Percentiles rank a stretch among this genome's conserved stretches.
Conservation (phyloP, 345 rosid species). For the Durio zibethinus region DNA sequence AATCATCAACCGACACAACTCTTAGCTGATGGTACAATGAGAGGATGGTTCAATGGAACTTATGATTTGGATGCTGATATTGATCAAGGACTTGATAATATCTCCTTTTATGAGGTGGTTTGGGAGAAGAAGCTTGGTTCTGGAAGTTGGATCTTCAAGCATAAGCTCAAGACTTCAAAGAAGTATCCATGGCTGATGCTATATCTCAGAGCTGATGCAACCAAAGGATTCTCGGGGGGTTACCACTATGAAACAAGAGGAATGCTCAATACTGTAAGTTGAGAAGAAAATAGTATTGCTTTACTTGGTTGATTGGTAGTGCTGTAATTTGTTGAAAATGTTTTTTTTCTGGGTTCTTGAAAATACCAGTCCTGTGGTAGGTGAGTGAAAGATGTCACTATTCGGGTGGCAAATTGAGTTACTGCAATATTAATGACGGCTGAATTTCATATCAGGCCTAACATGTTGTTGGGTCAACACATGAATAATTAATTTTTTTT, state of each 20-base stretch:
- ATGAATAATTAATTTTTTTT: background rate
- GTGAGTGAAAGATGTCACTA: too few species aligned
- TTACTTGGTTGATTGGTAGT: background rate
- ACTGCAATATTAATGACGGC: too few species aligned
- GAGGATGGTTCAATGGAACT: slow-evolving; percentile 74
- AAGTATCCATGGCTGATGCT: slow-evolving; percentile 93
- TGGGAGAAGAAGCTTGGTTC: slow-evolving; percentile 72
- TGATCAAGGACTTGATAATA: slow-evolving; percentile 19
- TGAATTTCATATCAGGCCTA: background rate
- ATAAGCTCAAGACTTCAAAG: slow-evolving; percentile 59
- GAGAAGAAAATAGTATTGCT: background rate
- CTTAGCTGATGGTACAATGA: slow-evolving; percentile 47
- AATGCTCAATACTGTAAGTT: slow-evolving; percentile 64
- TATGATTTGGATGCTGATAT: slow-evolving; percentile 51
- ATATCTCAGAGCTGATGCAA: slow-evolving; percentile 86
- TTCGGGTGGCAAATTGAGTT: too few species aligned
- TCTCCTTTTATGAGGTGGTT: slow-evolving; percentile 56
- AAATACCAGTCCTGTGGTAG: too few species aligned
- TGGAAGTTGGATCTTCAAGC: slow-evolving; percentile 71
- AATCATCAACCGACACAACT: slow-evolving; percentile 53
- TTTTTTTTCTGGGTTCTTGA: too few species aligned
- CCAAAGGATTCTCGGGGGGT: slow-evolving; percentile 68
- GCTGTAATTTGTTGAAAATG: too few species aligned
- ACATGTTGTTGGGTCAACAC: slow-evolving; percentile 18
- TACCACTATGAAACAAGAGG: slow-evolving; percentile 79